These are phyloP conservation scores for Trichoderma polysporum DNA, from an alignment of 2,329 filamentous ascomycete species.

Conservation along the genomic window DNA sequence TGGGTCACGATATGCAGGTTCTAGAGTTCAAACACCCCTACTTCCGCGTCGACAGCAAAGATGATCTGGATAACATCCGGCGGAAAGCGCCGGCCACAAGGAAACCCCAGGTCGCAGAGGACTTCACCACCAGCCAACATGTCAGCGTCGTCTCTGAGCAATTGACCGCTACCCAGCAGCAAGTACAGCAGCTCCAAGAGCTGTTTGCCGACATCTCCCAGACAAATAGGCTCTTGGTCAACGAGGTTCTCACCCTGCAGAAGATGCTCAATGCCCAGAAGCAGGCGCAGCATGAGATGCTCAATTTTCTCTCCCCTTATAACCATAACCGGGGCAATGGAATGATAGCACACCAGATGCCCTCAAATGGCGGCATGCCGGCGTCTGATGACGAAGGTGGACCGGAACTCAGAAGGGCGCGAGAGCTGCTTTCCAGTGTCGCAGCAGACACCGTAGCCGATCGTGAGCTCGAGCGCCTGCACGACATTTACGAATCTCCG, in stretches of 20 bases:
- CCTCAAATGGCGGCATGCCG: slow-evolving; percentile 38
- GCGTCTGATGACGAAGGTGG: slow-evolving; percentile 49
- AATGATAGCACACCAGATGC: slow-evolving; percentile 36
- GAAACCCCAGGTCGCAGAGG: slow-evolving; percentile 66
- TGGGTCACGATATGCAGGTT: slow-evolving; percentile 41
- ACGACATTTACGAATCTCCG: slow-evolving; percentile 54
- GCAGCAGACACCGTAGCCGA: slow-evolving; percentile 53
- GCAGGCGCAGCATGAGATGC: slow-evolving; percentile 57
- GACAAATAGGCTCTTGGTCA: slow-evolving; percentile 61
- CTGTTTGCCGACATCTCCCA: slow-evolving; percentile 75
- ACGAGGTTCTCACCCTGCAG: slow-evolving; percentile 60
- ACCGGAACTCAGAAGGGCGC: slow-evolving; percentile 54
- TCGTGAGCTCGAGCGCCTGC: slow-evolving; percentile 56
- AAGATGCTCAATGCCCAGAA: slow-evolving; percentile 60
- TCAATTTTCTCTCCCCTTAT: slow-evolving; percentile 54
- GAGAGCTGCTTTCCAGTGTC: slow-evolving; percentile 55
- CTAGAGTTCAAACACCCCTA: slow-evolving; percentile 93
- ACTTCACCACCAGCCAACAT: slow-evolving; percentile 81
- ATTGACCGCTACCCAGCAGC: slow-evolving; percentile 84
- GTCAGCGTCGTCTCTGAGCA: slow-evolving; percentile 87
- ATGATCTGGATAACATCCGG: slow-evolving; percentile 93
- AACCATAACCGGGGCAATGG: slow-evolving; percentile 44
- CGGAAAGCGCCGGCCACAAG: slow-evolving; percentile 90
- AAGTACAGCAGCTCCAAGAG: slow-evolving; percentile 83
- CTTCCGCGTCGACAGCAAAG: slow-evolving; percentile 93